Evolutionary conservation across 371 early-diverging fungal genomes (phyloP).

Genomic region (Choanephora cucurbitarum): DNA sequence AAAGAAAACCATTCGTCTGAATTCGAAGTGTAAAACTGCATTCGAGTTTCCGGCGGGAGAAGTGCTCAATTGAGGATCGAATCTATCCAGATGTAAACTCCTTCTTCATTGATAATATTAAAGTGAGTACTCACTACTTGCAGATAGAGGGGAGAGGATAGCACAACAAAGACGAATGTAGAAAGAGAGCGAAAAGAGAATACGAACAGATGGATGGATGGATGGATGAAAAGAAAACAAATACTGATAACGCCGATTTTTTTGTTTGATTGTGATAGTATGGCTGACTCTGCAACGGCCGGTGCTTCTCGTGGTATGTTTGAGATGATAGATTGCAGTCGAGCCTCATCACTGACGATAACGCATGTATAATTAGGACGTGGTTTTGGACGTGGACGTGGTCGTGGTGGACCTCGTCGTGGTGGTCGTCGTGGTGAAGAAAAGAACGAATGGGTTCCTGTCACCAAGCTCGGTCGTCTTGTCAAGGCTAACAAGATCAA

Average conservation of each 20-base stretch:
- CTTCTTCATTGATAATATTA: slow-evolving; percentile 30
- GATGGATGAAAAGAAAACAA: slow-evolving; percentile 10
- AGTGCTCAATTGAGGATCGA: neutral
- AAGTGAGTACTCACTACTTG: slow-evolving; percentile 22
- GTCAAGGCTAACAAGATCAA: slow-evolving; percentile 93
- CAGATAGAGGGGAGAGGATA: too few relatives aligned
- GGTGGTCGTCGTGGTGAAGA: slow-evolving; percentile 81
- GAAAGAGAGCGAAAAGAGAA: slow-evolving; percentile 2
- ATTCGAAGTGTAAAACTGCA: too few relatives aligned
- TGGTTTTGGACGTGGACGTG: slow-evolving; percentile 82
- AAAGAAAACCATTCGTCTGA: too few relatives aligned
- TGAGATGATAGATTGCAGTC: too few relatives aligned
- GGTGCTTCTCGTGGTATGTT: slow-evolving; percentile 66
- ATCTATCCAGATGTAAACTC: slow-evolving; percentile 4
- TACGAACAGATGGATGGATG: slow-evolving; percentile 13
- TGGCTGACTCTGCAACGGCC: slow-evolving; percentile 82
- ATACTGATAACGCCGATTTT: neutral
- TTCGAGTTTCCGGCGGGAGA: neutral
- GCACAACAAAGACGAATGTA: too few relatives aligned
- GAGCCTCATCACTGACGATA: neutral
- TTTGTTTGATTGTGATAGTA: slow-evolving; percentile 25
- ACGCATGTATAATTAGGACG: slow-evolving; percentile 43
- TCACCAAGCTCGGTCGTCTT: slow-evolving; percentile 98
- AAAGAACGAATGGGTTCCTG: slow-evolving; percentile 92
- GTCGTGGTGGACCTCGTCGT: slow-evolving; percentile 78